These are phyloP conservation scores for Eudorina sp. DNA, from an alignment of 139 green algal genomes.

Conservation along the genomic window DNA sequence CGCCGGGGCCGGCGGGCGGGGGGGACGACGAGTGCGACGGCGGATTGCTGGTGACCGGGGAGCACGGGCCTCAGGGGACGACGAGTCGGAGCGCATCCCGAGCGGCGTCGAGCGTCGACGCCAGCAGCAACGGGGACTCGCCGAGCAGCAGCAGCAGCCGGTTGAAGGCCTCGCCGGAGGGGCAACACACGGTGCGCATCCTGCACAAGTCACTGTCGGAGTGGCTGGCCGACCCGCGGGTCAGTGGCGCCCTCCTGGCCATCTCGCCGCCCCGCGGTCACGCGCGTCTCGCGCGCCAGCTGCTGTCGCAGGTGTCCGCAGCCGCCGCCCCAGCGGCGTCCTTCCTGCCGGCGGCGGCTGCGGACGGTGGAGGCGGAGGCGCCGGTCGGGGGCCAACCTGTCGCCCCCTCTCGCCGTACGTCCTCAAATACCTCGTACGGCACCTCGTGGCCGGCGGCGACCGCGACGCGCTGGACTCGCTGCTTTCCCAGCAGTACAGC, in stretches of 20 bases:
- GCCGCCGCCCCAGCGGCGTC: no score
- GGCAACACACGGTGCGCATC: slow-evolving; percentile 33
- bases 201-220: slow-evolving; percentile 50
- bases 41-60: no score
- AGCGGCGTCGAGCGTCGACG: no score
- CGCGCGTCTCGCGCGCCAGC: background rate
- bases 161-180: slow-evolving; percentile 4
- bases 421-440: slow-evolving; percentile 36
- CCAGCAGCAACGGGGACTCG: no score
- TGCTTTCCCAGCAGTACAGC: background rate
- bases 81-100: no score
- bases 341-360: no score
- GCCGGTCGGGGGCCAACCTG: no score
- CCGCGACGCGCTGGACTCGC: no score
- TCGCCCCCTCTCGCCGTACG: background rate
- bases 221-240: slow-evolving; percentile 39
- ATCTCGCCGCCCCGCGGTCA: background rate
- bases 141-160: no score
- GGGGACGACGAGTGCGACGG: background rate
- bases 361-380: no score
- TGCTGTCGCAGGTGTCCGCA: background rate
- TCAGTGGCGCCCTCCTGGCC: background rate
- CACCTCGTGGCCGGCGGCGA: slow-evolving; percentile 28
- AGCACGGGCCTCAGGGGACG: no score
- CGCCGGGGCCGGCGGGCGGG: no score